Evolutionary conservation across 768 basidiomycete genomes (phyloP).

Genomic region (Podaxis pistillaris): DNA sequence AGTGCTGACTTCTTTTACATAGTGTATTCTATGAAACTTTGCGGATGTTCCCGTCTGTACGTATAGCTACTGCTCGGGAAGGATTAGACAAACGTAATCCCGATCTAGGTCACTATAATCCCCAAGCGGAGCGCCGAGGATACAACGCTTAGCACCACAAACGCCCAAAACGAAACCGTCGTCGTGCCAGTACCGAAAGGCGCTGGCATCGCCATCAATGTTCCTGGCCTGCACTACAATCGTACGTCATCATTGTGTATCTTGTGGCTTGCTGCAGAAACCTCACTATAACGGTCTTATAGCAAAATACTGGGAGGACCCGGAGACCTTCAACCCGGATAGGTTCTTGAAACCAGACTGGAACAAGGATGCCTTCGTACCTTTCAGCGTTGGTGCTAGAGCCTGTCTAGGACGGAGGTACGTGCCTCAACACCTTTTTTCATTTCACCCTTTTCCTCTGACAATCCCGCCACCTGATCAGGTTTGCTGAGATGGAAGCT

Average conservation of each 20-base stretch:
- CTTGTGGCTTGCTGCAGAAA: constrained; percentile 18
- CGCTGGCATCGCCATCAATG: constrained; percentile 25
- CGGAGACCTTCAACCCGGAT: constrained; percentile 32
- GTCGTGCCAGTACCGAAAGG: constrained; percentile 18
- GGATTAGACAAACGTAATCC: neutral
- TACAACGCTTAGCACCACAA: constrained; percentile 13
- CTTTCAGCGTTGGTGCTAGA: constrained; percentile 34
- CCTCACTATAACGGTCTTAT: neutral
- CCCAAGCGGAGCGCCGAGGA: constrained; percentile 16
- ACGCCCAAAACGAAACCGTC: constrained; percentile 11
- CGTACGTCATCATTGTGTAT: constrained; percentile 20
- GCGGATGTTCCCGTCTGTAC: constrained; percentile 38
- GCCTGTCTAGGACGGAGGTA: constrained; percentile 46
- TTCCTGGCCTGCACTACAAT: constrained; percentile 39
- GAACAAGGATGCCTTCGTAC: constrained; percentile 21
- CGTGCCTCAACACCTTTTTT: neutral
- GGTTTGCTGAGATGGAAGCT: constrained; percentile 47
- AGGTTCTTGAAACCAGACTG: constrained; percentile 18
- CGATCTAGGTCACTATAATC: constrained; percentile 10
- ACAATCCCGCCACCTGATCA: constrained; percentile 15
- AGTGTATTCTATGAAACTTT: constrained; percentile 44
- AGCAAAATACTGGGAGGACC: constrained; percentile 50
- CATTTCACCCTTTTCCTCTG: neutral
- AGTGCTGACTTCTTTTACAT: neutral
- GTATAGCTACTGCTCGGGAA: neutral